phyloP scores from a whole-genome alignment of 2,329 filamentous ascomycete species.

The Fusarium coffeatum region DNA sequence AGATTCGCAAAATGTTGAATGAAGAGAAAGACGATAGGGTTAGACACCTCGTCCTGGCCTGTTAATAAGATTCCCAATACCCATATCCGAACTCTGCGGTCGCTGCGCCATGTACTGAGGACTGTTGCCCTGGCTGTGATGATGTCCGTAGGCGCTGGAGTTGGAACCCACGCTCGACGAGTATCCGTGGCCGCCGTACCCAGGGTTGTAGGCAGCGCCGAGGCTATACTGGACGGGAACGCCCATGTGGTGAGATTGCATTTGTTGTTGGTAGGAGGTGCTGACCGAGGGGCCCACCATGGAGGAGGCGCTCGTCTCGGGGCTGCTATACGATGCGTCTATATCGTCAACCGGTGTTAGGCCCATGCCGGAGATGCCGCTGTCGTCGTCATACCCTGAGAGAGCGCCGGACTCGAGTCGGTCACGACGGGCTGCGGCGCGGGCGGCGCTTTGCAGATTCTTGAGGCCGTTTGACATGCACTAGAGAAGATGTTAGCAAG shows the following conservation, averaged over 20 bases:
- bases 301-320: slow-evolving; percentile 60
- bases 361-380: slow-evolving; percentile 72
- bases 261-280: slow-evolving; percentile 48
- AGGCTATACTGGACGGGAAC: slow-evolving; percentile 43
- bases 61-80: slow-evolving; percentile 70
- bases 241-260: slow-evolving; percentile 43
- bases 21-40: neutral
- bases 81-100: slow-evolving; percentile 69
- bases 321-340: slow-evolving; percentile 67
- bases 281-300: slow-evolving; percentile 53
- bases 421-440: slow-evolving; percentile 74
- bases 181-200: slow-evolving; percentile 58
- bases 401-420: slow-evolving; percentile 61
- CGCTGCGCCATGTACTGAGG: slow-evolving; percentile 61
- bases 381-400: slow-evolving; percentile 74
- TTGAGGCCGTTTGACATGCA: slow-evolving; percentile 88
- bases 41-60: slow-evolving; percentile 53
- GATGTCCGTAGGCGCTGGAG: slow-evolving; percentile 50
- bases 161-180: slow-evolving; percentile 66
- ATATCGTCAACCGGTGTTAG: slow-evolving; percentile 70
- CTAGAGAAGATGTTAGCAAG: slow-evolving; percentile 57
- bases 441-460: slow-evolving; percentile 77
- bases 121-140: slow-evolving; percentile 54
- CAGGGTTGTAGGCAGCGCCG: slow-evolving; percentile 35
- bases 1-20: neutral